Evolutionary conservation across 2,329 filamentous ascomycete species (phyloP).

Genomic region (Penicillium sp.): DNA sequence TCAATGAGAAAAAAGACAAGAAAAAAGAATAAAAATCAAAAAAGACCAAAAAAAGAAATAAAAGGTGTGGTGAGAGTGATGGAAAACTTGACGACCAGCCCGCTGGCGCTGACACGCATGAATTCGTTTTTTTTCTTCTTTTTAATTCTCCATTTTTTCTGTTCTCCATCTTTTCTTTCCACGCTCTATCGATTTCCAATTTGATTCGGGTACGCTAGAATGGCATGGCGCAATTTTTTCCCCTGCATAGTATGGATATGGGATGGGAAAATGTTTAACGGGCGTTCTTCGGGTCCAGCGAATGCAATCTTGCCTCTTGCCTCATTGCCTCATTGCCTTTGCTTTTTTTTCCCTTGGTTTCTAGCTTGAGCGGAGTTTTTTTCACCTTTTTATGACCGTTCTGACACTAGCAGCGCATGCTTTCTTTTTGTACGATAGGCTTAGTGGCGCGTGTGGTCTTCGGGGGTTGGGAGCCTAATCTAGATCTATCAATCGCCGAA

Average conservation of each 20-base stretch:
- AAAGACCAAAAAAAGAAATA: background rate
- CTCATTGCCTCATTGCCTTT: background rate
- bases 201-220: conserved; percentile 16
- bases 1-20: background rate
- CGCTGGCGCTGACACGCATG: conserved; percentile 5
- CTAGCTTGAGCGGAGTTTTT: background rate
- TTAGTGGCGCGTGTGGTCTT: background rate
- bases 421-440: conserved; percentile 15
- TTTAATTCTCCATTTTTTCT: background rate
- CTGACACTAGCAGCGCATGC: background rate
- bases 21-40: background rate
- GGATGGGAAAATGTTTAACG: background rate
- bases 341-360: background rate
- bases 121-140: conserved; percentile 2
- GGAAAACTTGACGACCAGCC: background rate
- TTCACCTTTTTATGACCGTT: background rate
- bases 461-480: background rate
- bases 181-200: conserved; percentile 1
- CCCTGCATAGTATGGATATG: background rate
- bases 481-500: conserved; percentile 1
- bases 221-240: conserved; percentile 2
- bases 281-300: background rate
- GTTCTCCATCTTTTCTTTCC: conserved; percentile 2
- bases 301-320: conserved; percentile 4
- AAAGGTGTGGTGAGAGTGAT: conserved; percentile 4